Evolutionary conservation across 805 yeast genomes (phyloP), one percentile per base, ranked within the genome.

Genomic region (Pichia occidentalis): DNA sequence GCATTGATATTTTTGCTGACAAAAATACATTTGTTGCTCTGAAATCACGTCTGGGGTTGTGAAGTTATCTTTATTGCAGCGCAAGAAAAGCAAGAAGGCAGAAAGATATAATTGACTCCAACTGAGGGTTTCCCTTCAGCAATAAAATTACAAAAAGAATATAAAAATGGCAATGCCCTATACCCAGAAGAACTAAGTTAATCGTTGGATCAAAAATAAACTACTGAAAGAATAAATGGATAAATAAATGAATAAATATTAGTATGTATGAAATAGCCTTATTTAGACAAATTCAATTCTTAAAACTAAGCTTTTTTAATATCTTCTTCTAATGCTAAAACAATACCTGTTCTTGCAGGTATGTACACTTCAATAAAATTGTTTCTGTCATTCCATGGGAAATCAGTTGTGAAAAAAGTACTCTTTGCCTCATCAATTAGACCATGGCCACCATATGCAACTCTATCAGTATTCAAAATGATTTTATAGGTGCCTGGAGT

Each of bases 301-400:
- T 7, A 22, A 16, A 38, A 23, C n/a, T 24, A 20, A 12, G 27
- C 24, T 36, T 45, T 29, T 10, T 50, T 33, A 30, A 58, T 54
- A 19, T 58, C 63, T 1, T 45, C 49, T 18, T 48, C 55, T n/a
- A 51, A 37, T 12, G 84, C 86, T 34, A 81, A 59, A 14, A 79
- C 79, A 12, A 82, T 36, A 3, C 75, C 88, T 12, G 74, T 65
- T 60, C 97, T 77, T 28, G 71, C 68, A n/a, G 97, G 97, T 49
- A 86, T 69, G 49, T 77, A 77, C 8, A 87, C 82, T 60, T 85
- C 86, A 34, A 90, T 48, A 42, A 76, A 82, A 59, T 90, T 85
- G 19, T 65, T 61, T 48, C 97, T 70, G 46, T 73, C 68, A 53
- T 90, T 85, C 97, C 97, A 90, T 18, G 62, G 64, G 30, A 83